phyloP scores from a whole-genome alignment of 2,329 filamentous ascomycete genomes.

The Cladosporium velox region DNA sequence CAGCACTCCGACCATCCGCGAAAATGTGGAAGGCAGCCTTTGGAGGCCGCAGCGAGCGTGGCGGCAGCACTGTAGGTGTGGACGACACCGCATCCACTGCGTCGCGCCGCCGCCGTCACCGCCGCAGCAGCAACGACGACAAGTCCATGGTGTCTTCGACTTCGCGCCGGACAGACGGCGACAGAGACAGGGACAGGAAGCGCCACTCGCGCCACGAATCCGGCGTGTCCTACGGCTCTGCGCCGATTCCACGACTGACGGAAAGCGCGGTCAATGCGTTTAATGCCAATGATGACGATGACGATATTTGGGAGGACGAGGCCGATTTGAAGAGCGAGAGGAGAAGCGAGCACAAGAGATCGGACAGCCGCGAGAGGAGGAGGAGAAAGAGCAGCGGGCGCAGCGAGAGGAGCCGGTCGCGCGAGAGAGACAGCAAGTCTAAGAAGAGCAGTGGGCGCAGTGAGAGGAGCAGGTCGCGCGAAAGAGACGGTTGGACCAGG shows the following conservation, averaged over 20 bases:
- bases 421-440: slow-evolving; percentile 28
- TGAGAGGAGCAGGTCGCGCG: slow-evolving; percentile 17
- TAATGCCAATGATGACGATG: slow-evolving; percentile 34
- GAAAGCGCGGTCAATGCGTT: slow-evolving; percentile 39
- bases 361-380: slow-evolving; percentile 14
- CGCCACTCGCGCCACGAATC: slow-evolving; percentile 42
- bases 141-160: slow-evolving; percentile 28
- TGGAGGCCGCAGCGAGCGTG: slow-evolving; percentile 36
- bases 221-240: slow-evolving; percentile 25
- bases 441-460: slow-evolving; percentile 24
- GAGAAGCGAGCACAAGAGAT: slow-evolving; percentile 25
- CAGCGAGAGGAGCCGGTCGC: slow-evolving; percentile 26
- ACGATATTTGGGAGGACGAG: slow-evolving; percentile 38
- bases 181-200: slow-evolving; percentile 32
- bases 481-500: slow-evolving; percentile 22
- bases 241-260: slow-evolving; percentile 31
- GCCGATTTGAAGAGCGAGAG: slow-evolving; percentile 33
- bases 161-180: slow-evolving; percentile 29
- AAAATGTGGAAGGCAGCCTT: slow-evolving; percentile 41
- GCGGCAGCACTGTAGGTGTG: slow-evolving; percentile 24
- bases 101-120: slow-evolving; percentile 17
- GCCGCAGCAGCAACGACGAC: slow-evolving; percentile 28
- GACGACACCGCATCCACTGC: slow-evolving; percentile 30
- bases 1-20: not conserved
- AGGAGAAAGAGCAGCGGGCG: slow-evolving; percentile 32